phyloP scores from a whole-genome alignment of 164 flowering plant genomes.

The Umbilicus rupestris region DNA sequence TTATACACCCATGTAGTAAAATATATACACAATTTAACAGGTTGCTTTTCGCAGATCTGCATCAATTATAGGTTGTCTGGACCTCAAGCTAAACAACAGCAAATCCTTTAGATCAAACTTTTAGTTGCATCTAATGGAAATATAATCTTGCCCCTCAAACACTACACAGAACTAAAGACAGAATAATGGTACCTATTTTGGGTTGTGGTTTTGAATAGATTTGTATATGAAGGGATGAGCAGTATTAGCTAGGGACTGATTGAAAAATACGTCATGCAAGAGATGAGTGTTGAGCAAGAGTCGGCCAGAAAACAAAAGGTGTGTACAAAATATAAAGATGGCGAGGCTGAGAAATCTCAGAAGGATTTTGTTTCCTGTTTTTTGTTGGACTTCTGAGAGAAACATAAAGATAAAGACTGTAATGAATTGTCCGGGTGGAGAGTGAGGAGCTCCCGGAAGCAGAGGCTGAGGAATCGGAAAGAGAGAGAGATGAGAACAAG shows the following conservation, averaged over 20 bases:
- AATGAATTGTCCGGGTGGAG: too few relatives aligned
- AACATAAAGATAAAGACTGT: too few relatives aligned
- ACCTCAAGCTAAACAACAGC: too few relatives aligned
- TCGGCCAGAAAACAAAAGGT: constrained; percentile 10
- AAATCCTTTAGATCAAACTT: too few relatives aligned
- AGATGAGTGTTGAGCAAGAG: background rate
- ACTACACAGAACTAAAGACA: background rate
- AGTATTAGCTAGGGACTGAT: background rate
- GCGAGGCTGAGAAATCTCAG: constrained; percentile 16
- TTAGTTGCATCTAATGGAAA: too few relatives aligned
- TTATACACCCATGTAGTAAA: too few relatives aligned
- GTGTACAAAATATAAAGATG: constrained; percentile 35
- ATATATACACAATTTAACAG: too few relatives aligned
- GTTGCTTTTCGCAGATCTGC: too few relatives aligned
- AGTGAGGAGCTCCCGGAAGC: constrained; percentile 31
- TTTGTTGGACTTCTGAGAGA: background rate
- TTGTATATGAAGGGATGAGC: too few relatives aligned
- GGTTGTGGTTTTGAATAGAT: background rate
- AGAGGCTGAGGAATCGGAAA: constrained; percentile 36
- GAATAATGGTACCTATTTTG: background rate
- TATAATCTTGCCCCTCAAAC: too few relatives aligned
- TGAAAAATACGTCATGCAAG: background rate
- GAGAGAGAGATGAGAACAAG: constrained; percentile 15
- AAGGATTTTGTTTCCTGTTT: background rate
- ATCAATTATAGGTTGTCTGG: too few relatives aligned